Evolutionary conservation across 2,329 filamentous ascomycete species (phyloP), one percentile per base, ranked within the genome.

Genomic region (Pseudodiploospora longispora): DNA sequence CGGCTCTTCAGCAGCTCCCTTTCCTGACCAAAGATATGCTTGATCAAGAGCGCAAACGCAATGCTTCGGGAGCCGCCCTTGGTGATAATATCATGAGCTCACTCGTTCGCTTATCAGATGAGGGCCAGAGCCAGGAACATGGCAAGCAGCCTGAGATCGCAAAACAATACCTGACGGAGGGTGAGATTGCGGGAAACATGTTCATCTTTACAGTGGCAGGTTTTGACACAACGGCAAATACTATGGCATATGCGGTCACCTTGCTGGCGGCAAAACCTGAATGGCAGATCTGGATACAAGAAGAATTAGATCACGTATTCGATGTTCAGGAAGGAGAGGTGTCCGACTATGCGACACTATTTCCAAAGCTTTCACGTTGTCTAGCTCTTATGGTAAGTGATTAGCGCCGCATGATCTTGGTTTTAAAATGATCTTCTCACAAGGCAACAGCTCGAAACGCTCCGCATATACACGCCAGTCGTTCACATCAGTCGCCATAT

Each of bases 241-340:
- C 70, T 0, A 61, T 78, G 38, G 62, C 67, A 1, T 78, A 70
- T 48, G 66, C 70, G 3, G 51, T 76, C n/a, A 62, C 64, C 1
- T 55, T 74, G 4, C 59, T 78, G 1, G 65, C 71, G 1, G 54
- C 63, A 1, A 58, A 73, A 46, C 70, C 71, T 0, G 54, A 71
- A 41, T 69, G 68, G 59, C 75, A 79, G 54, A 63, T 66, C 3
- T 78, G 75, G 73, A 52, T 78, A 4, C 57, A 58, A 6, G 71
- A 71, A 43, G 76, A 79, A 50, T 59, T 76, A 32, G 57, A 66
- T 38, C 27, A 46, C 27, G 36, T 50, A 28, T 42, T 5, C 30
- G 33, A 49, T 50, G 3, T 40, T 53, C 43, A 48, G 5, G 52
- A 56, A 4, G 40, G 47, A 4, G 57, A 56, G 3, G 47, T 53